phyloP scores from a whole-genome alignment of 495 filamentous ascomycete genomes.

The Daldinia decipiens region DNA sequence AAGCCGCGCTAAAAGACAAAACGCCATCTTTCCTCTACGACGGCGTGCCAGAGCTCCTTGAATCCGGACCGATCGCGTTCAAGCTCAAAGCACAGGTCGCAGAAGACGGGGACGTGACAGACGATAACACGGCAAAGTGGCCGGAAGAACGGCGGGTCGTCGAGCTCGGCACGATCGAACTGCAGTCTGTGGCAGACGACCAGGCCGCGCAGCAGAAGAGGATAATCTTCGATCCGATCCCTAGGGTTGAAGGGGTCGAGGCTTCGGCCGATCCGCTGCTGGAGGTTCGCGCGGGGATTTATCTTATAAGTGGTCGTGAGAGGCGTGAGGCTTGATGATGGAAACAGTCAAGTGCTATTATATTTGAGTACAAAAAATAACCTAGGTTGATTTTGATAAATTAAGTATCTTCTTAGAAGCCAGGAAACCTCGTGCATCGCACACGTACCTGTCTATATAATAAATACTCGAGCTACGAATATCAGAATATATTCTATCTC shows the following conservation, averaged over 20 bases:
- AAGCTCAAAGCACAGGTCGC: slow-evolving; percentile 62
- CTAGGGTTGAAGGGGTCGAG: slow-evolving; percentile 63
- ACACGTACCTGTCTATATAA: too few relatives aligned
- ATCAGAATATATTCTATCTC: too few relatives aligned
- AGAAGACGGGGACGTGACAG: slow-evolving; percentile 58
- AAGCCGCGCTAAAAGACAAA: slow-evolving; percentile 48
- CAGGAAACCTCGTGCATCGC: too few relatives aligned
- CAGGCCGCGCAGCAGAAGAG: slow-evolving; percentile 58
- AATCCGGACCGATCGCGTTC: slow-evolving; percentile 52
- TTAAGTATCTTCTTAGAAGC: too few relatives aligned
- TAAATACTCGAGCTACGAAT: too few relatives aligned
- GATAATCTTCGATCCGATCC: slow-evolving; percentile 66
- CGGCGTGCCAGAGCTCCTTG: slow-evolving; percentile 50
- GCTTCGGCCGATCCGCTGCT: slow-evolving; percentile 62
- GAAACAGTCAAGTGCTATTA: background rate
- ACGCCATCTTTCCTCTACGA: slow-evolving; percentile 55
- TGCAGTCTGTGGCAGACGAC: slow-evolving; percentile 53
- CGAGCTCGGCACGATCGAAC: slow-evolving; percentile 58
- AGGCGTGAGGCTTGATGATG: slow-evolving; percentile 36
- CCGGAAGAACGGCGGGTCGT: slow-evolving; percentile 58
- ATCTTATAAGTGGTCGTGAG: slow-evolving; percentile 64
- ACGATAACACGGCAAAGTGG: slow-evolving; percentile 64
- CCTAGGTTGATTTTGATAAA: too few relatives aligned
- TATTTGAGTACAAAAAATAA: background rate
- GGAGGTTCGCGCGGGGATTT: slow-evolving; percentile 61